Base-by-base conservation (phyloP, 139 green algal species). In the Tetratostichococcus sp. region DNA sequence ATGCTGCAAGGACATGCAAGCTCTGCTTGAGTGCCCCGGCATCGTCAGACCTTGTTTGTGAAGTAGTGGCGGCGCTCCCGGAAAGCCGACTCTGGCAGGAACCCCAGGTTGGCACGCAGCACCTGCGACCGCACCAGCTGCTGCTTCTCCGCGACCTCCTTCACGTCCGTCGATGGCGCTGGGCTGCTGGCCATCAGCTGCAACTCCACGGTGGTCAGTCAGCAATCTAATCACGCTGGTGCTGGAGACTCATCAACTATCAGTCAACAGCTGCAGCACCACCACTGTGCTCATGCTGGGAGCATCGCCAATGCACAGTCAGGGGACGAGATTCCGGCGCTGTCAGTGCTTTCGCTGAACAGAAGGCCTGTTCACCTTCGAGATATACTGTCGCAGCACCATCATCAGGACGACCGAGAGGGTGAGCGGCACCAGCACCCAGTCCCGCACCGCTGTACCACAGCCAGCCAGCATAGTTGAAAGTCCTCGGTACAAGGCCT, bases 351-450 rank as follows among this genome's bases (percentile, higher is more conserved):
- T 50, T 50, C 39, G 11, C 39, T 11, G 11, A 6, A 11, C 39
- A 6, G 11, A 11, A 6, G 11, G 11, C 39, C 26, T 21, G 50
- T 34, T 32, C 43, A 89, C 85, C 74, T 83, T 62, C 25, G 75
- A 74, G 25, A 83, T 87, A 65, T 95, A 97, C 77, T 97, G 93
- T 34, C 90, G 86, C 35, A 97, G 65, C 31, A 97, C 76, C 84
- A 94, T 94, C 89, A 97, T 95, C 1, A 97, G 81, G 3, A 95
- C 71, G 28, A 97, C 93, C 62, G 85, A 87, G 0, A 93, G 26
- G 1, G 93, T 97, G 14, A 97, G 80, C 1, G 93, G 93, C 25
- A 97, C 86, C 35, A 97, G 89, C 22, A 97, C 92, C 93, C 93
- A 97, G 82, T 95, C 80, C 17, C 93, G 79, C 11, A 97, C 88